phyloP scores from a whole-genome alignment of 257 asterid species.

The Nicotiana knightiana region DNA sequence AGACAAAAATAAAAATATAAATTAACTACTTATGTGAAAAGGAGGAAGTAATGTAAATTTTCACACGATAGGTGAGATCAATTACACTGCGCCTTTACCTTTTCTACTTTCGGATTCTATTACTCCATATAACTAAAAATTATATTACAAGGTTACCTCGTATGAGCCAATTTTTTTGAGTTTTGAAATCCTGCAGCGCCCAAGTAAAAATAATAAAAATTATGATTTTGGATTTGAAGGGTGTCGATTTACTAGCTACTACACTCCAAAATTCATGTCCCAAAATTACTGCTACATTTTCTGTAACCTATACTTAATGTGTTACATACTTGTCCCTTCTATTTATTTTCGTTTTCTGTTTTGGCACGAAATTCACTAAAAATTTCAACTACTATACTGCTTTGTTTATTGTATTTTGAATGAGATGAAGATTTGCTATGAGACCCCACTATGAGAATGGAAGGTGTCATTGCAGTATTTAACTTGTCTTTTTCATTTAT shows the following conservation, averaged over 20 bases:
- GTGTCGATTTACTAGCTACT: background rate
- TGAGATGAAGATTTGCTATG: slow-evolving; percentile 3
- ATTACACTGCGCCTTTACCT: no score
- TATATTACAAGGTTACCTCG: background rate
- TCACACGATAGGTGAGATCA: no score
- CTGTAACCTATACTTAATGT: background rate
- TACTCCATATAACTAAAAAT: no score
- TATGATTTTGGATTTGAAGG: background rate
- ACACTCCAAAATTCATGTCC: background rate
- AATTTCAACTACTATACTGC: no score
- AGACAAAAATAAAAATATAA: no score
- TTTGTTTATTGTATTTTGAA: slow-evolving; percentile 4
- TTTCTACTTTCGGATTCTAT: no score
- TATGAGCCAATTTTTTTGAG: background rate
- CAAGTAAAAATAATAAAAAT: background rate
- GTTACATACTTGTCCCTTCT: background rate
- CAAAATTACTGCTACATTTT: slow-evolving; percentile 4
- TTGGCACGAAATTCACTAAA: background rate
- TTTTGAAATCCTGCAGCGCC: background rate
- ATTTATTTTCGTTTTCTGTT: background rate
- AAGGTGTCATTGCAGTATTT: slow-evolving; percentile 2
- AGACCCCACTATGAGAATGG: slow-evolving; percentile 7
- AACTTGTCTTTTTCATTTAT: background rate
- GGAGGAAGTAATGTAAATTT: no score
- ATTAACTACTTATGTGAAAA: no score